Conservation (phyloP, 2,329 filamentous ascomycete genomes). For the Penicillium sp. region DNA sequence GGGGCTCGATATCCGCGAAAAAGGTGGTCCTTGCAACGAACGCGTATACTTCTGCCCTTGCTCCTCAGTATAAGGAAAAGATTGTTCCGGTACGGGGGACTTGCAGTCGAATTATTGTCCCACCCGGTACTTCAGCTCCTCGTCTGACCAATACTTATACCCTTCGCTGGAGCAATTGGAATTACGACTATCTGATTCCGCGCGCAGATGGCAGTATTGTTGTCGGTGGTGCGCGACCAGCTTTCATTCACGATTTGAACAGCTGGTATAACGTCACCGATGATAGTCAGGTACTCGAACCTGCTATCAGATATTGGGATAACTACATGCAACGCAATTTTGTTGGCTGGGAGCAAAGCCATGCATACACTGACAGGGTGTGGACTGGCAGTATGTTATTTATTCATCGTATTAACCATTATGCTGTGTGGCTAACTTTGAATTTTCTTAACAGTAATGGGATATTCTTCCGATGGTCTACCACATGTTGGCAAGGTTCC, state of each 20-base stretch:
- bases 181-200: slow-evolving; percentile 70
- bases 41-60: slow-evolving; percentile 75
- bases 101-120: slow-evolving; percentile 36
- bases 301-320: slow-evolving; percentile 44
- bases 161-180: slow-evolving; percentile 58
- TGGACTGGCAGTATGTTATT: slow-evolving; percentile 39
- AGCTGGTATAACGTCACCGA: slow-evolving; percentile 50
- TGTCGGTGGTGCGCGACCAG: slow-evolving; percentile 63
- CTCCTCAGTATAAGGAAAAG: slow-evolving; percentile 68
- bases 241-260: slow-evolving; percentile 29
- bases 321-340: slow-evolving; percentile 42
- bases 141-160: slow-evolving; percentile 56
- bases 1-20: slow-evolving; percentile 65
- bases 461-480: slow-evolving; percentile 52
- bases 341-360: slow-evolving; percentile 38
- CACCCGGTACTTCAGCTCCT: slow-evolving; percentile 24
- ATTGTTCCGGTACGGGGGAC: slow-evolving; percentile 74
- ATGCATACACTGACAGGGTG: slow-evolving; percentile 32
- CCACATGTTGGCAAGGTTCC: slow-evolving; percentile 57
- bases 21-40: slow-evolving; percentile 79
- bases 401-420: neutral
- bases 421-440: slow-evolving; percentile 23
- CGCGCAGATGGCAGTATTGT: slow-evolving; percentile 58
- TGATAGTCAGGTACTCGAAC: slow-evolving; percentile 53
- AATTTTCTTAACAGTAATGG: slow-evolving; percentile 47